These are phyloP conservation scores for Sisymbrium irio DNA, from an alignment of 345 rosid genomes.

Conservation along the genomic window DNA sequence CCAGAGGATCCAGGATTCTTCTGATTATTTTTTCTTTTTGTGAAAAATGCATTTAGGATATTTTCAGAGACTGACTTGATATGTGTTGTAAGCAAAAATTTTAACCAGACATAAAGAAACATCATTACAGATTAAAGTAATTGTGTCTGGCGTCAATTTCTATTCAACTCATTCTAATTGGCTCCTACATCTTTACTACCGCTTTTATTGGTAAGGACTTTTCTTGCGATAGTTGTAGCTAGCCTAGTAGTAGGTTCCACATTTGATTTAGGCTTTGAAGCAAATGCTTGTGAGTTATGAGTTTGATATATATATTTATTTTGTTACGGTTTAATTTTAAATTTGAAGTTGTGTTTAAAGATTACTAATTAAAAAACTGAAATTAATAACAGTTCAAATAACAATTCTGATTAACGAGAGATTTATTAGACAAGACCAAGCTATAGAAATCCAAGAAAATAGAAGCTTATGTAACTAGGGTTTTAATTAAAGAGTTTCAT, in stretches of 20 bases:
- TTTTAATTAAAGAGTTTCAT: no score
- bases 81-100: not conserved
- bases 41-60: not conserved
- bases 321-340: no score
- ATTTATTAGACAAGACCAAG: no score
- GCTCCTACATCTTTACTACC: not conserved
- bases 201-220: not conserved
- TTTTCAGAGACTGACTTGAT: not conserved
- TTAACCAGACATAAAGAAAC: not conserved
- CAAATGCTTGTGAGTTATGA: not conserved
- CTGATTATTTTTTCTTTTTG: not conserved
- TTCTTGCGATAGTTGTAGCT: not conserved
- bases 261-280: not conserved
- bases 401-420: no score
- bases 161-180: not conserved
- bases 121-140: not conserved
- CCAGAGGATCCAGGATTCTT: slow-evolving; percentile 77
- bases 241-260: slow-evolving; percentile 3
- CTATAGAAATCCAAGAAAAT: no score
- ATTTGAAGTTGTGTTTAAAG: no score
- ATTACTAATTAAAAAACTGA: no score
- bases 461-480: no score
- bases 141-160: not conserved
- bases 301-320: no score
- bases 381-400: no score